phyloP scores from a whole-genome alignment of 441 rosid species.

The Flueggea neowawraea region DNA sequence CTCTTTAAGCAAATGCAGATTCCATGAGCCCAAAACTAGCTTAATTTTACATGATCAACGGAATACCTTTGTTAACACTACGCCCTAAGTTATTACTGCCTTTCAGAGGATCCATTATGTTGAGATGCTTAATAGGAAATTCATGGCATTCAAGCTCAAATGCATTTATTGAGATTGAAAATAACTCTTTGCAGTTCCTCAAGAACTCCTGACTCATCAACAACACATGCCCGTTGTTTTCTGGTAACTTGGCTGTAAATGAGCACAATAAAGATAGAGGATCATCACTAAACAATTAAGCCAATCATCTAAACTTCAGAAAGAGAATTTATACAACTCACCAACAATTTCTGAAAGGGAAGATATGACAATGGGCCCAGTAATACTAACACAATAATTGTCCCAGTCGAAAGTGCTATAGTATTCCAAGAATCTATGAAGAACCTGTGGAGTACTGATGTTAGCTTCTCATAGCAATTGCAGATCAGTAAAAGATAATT shows the following conservation, averaged over 20 bases:
- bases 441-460: constrained; percentile 48
- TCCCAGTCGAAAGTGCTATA: constrained; percentile 88
- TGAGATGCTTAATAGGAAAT: constrained; percentile 65
- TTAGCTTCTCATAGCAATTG: constrained; percentile 8
- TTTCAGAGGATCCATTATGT: constrained; percentile 87
- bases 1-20: no score
- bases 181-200: constrained; percentile 40
- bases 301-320: constrained; percentile 12
- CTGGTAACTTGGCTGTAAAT: constrained; percentile 32
- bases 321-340: constrained; percentile 26
- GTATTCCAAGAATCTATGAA: constrained; percentile 75
- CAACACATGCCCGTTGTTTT: constrained; percentile 33
- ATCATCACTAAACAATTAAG: constrained; percentile 2
- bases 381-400: constrained; percentile 49
- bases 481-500: constrained; percentile 15
- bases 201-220: constrained; percentile 62
- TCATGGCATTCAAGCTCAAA: constrained; percentile 29
- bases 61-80: constrained; percentile 78
- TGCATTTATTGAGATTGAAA: constrained; percentile 39
- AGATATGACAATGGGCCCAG: constrained; percentile 60
- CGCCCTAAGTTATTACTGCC: constrained; percentile 88
- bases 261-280: constrained; percentile 16
- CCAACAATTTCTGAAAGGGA: constrained; percentile 52
- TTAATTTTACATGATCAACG: background rate
- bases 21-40: background rate